phyloP scores from a whole-genome alignment of 208 protist species.

The Leishmania aethiopica region DNA sequence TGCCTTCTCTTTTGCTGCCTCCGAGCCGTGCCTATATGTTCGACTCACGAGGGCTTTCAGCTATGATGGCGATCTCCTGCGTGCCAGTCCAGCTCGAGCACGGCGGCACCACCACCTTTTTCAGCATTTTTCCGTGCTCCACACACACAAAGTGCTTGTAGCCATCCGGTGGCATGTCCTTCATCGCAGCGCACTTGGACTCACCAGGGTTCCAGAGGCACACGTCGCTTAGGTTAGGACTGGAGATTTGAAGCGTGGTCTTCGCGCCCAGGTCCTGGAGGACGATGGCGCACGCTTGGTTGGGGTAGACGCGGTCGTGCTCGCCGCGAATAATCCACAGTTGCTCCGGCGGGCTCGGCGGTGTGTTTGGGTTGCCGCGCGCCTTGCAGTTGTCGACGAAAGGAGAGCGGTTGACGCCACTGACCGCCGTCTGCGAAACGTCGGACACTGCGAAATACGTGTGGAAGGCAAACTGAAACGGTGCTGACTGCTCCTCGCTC shows the following conservation, averaged over 20 bases:
- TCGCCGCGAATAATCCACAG: constrained; percentile 55
- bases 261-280: constrained; percentile 45
- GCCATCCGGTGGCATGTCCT: constrained; percentile 77
- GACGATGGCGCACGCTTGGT: constrained; percentile 48
- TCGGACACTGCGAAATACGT: constrained; percentile 82
- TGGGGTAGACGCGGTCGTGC: constrained; percentile 81
- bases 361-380: constrained; percentile 40
- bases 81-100: constrained; percentile 64
- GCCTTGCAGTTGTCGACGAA: constrained; percentile 71
- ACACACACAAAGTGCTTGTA: constrained; percentile 88
- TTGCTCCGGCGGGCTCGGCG: constrained; percentile 29
- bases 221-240: constrained; percentile 66
- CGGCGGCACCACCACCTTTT: constrained; percentile 56
- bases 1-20: neutral
- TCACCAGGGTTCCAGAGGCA: constrained; percentile 90
- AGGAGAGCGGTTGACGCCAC: constrained; percentile 67
- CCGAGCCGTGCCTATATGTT: constrained; percentile 33
- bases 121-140: constrained; percentile 80
- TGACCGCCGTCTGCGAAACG: constrained; percentile 56
- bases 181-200: constrained; percentile 66
- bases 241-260: constrained; percentile 41
- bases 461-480: constrained; percentile 87
- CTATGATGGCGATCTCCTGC: constrained; percentile 49
- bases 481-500: constrained; percentile 35
- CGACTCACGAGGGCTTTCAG: constrained; percentile 39